Percentiles rank a stretch among this genome's conserved stretches.
phyloP scores from a whole-genome alignment of 441 rosid genomes.

The Corymbia calophylla region DNA sequence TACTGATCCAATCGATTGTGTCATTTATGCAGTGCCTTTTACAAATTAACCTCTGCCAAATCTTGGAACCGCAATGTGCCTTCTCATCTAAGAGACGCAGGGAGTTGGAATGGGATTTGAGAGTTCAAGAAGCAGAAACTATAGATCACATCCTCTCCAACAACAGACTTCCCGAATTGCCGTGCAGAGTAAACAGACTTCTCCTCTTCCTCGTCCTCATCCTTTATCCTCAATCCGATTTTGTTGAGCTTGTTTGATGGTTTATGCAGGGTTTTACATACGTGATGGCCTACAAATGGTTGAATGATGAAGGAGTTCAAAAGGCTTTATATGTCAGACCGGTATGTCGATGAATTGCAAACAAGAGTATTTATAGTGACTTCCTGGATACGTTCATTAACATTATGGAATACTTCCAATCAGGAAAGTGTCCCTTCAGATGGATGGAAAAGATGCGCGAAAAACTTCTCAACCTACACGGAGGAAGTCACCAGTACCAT shows the following conservation, averaged over 20 bases:
- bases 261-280: constrained; percentile 19
- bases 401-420: not conserved
- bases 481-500: not conserved
- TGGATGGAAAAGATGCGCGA: constrained; percentile 7
- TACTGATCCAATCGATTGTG: not conserved
- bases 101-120: constrained; percentile 18
- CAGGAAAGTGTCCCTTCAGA: constrained; percentile 11
- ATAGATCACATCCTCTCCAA: not conserved
- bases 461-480: not conserved
- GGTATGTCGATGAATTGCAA: not conserved
- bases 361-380: not conserved
- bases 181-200: constrained; percentile 9
- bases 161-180: constrained; percentile 8
- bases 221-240: not conserved
- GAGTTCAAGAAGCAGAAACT: constrained; percentile 12
- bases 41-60: constrained; percentile 21
- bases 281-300: constrained; percentile 22
- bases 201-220: not conserved
- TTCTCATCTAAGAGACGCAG: constrained; percentile 11
- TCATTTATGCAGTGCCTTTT: constrained; percentile 14
- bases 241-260: not conserved
- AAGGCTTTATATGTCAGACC: constrained; percentile 7
- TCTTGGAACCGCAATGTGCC: constrained; percentile 26
- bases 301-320: constrained; percentile 13
- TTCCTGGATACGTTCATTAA: not conserved